Evolutionary conservation across 768 basidiomycete genomes (phyloP).

Genomic region (Boletus sp.): DNA sequence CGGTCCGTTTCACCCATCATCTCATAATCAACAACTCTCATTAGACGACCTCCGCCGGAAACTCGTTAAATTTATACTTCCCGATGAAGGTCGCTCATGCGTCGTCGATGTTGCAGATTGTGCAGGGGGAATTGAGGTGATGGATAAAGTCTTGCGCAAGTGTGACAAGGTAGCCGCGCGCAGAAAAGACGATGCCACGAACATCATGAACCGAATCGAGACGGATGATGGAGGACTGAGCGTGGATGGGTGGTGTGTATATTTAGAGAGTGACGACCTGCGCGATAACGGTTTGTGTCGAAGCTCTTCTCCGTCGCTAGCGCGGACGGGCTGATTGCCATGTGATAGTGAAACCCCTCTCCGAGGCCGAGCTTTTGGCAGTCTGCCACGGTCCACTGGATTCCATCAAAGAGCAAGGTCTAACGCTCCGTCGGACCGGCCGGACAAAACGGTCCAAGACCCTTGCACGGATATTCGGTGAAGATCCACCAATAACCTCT

Average conservation of each 20-base stretch:
- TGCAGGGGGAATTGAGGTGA: conserved; percentile 77
- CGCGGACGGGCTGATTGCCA: neutral
- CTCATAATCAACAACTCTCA: conserved; percentile 46
- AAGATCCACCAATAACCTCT: conserved; percentile 34
- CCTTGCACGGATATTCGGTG: conserved; percentile 48
- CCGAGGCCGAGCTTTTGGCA: conserved; percentile 74
- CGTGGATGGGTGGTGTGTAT: conserved; percentile 91
- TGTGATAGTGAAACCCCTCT: conserved; percentile 64
- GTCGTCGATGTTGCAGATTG: conserved; percentile 83
- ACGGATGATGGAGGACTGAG: conserved; percentile 72
- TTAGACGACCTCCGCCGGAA: conserved; percentile 81
- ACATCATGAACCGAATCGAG: conserved; percentile 52
- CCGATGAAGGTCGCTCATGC: conserved; percentile 75
- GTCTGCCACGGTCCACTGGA: conserved; percentile 84
- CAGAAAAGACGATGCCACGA: conserved; percentile 43
- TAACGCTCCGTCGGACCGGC: conserved; percentile 65
- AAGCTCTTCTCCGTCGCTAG: neutral
- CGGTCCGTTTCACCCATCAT: conserved; percentile 53
- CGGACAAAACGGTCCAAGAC: conserved; percentile 41
- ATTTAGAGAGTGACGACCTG: conserved; percentile 57
- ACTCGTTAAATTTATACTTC: conserved; percentile 84
- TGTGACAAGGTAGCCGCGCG: conserved; percentile 63
- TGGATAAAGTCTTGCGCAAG: conserved; percentile 88
- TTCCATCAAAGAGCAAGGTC: conserved; percentile 73
- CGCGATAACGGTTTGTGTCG: conserved; percentile 48